Evolutionary conservation across 2,329 filamentous ascomycete species (phyloP), one percentile per base, ranked within the genome.

Genomic region (Verticillium tricorpus): DNA sequence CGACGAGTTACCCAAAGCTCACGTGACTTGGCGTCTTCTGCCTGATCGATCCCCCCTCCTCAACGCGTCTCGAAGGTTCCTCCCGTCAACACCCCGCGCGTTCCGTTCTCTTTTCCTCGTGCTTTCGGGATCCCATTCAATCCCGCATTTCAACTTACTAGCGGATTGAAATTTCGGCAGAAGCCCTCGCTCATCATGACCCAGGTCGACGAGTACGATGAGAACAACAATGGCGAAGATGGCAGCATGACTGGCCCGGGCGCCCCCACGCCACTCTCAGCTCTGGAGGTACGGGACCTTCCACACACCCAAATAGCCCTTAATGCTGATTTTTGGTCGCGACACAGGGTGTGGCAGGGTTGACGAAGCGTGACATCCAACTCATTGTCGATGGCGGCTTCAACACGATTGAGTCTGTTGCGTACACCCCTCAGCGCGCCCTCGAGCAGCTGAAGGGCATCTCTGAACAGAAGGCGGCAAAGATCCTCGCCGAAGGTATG

Each of bases 391-490:
- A 98, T 71, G 93, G 91, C 45, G 95, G 95, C 5, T 98, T 88
- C 76, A 92, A 98, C 74, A 99, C 95, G 0, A 93, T 99, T 40
- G 95, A 99, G 76, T 89, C 93, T 2, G 90, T 99, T 64, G 95
- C 95, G 58, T 99, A 99, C 73, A 98, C 87, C 3, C 86, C 95
- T 73, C 90, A 85, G 60, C 87, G 94, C 71, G 81, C 89, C 61
- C 80, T 99, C 19, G 94, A 99, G 75, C 92, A 96, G 74, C 94
- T 99, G 77, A 99, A 98, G 76, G 95, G 95, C 62, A 97, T 99
- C 37, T 99, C 95, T 1, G 94, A 98, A 77, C 91, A 96, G 72
- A 99, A 99, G 74, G 95, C 96, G 2, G 88, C 86, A 37, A 98
- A 98, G 73, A 88, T 99, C 50, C 81, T 99, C 32, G 87, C 86